Evolutionary conservation across 1,284 basidiomycete species (phyloP).

Genomic region (Gomphus bonarii): DNA sequence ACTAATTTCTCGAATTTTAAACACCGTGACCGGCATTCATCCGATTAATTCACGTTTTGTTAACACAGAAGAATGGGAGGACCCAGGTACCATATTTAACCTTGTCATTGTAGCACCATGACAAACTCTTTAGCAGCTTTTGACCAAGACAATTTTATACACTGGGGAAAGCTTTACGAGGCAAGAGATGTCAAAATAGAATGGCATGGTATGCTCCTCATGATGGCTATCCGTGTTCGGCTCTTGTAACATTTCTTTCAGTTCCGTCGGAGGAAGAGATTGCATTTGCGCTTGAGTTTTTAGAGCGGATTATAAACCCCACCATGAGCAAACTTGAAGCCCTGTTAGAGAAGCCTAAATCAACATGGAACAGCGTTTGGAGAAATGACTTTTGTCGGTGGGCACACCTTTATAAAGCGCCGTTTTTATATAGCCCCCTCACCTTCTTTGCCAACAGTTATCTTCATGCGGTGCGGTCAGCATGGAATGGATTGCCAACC

Average conservation of each 20-base stretch:
- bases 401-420: conserved; percentile 16
- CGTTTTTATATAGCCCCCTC: neutral
- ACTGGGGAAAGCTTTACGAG: conserved; percentile 82
- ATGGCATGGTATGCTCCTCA: conserved; percentile 65
- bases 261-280: conserved; percentile 71
- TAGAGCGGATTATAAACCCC: conserved; percentile 62
- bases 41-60: conserved; percentile 77
- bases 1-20: conserved; percentile 70
- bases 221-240: neutral
- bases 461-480: conserved; percentile 50
- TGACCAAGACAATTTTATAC: conserved; percentile 57
- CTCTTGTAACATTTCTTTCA: conserved; percentile 18
- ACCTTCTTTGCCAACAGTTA: conserved; percentile 30
- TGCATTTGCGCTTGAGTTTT: conserved; percentile 69
- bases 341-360: conserved; percentile 42
- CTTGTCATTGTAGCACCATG: conserved; percentile 2
- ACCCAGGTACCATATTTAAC: conserved; percentile 41
- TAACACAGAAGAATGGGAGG: conserved; percentile 76
- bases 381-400: conserved; percentile 93
- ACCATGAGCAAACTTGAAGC: conserved; percentile 59
- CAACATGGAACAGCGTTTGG: conserved; percentile 59
- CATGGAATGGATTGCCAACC: conserved; percentile 66
- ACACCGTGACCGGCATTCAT: conserved; percentile 72
- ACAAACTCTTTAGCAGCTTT: conserved; percentile 40
- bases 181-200: conserved; percentile 73